Evolutionary conservation across 2,329 filamentous ascomycete species (phyloP).

Genomic region (Geoglossum cookeanum): DNA sequence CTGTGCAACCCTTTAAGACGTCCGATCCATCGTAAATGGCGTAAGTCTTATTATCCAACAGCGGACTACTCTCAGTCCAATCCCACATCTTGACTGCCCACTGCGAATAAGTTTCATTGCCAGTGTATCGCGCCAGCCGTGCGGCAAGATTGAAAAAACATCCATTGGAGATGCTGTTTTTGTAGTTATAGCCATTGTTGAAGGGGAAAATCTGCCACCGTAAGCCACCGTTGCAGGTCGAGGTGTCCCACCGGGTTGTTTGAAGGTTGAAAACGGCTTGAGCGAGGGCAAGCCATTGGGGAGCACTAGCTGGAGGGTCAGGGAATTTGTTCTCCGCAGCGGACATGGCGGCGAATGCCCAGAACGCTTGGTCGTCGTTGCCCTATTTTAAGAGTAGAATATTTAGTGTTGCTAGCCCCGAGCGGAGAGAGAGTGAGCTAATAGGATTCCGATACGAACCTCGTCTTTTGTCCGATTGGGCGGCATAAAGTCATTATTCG

Average conservation of each 20-base stretch:
- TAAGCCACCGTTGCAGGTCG: slow-evolving; percentile 51
- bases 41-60: slow-evolving; percentile 30
- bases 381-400: slow-evolving; percentile 10
- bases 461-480: slow-evolving; percentile 26
- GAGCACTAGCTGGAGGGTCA: slow-evolving; percentile 39
- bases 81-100: slow-evolving; percentile 55
- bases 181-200: slow-evolving; percentile 46
- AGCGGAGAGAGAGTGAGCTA: not conserved
- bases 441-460: slow-evolving; percentile 9
- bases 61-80: slow-evolving; percentile 26
- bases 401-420: no score
- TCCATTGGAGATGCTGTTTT: slow-evolving; percentile 39
- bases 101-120: slow-evolving; percentile 56
- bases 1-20: slow-evolving; percentile 29
- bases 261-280: slow-evolving; percentile 71
- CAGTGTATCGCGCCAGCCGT: slow-evolving; percentile 27
- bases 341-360: slow-evolving; percentile 61
- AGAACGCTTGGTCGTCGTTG: slow-evolving; percentile 52
- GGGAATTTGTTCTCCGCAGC: slow-evolving; percentile 63
- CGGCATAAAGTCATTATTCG: slow-evolving; percentile 24
- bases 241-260: slow-evolving; percentile 48
- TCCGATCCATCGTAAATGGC: slow-evolving; percentile 37
- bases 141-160: slow-evolving; percentile 35
- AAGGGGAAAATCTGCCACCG: slow-evolving; percentile 74
- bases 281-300: slow-evolving; percentile 57